A percentile compares a stretch with the other conserved stretches of the same genome.
Evolutionary conservation across 1,139 yeast species (phyloP).

Genomic region (Sugiyamaella neomexicana): DNA sequence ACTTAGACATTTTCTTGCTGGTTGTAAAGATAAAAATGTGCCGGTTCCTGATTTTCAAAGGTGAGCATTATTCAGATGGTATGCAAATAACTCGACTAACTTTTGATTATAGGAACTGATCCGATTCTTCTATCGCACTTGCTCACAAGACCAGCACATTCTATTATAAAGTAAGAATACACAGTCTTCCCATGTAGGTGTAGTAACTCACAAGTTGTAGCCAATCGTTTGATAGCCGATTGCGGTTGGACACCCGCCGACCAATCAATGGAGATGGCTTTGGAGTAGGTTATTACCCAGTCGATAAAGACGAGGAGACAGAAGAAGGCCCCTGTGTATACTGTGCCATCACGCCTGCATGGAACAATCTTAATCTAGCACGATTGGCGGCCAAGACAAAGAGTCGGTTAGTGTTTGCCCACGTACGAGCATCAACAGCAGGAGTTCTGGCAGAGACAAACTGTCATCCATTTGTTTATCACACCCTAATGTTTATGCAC

Average conservation of each 20-base stretch:
- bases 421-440: slow-evolving; percentile 93
- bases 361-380: slow-evolving; percentile 92
- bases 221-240: slow-evolving; percentile 88
- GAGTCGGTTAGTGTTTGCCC: slow-evolving; percentile 84
- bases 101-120: slow-evolving; percentile 60
- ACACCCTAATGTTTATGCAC: slow-evolving; percentile 92
- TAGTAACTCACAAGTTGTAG: slow-evolving; percentile 22
- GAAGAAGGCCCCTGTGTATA: slow-evolving; percentile 74
- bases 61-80: slow-evolving; percentile 24
- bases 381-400: slow-evolving; percentile 84
- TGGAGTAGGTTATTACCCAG: slow-evolving; percentile 88
- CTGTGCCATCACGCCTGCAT: slow-evolving; percentile 88
- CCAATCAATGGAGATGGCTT: slow-evolving; percentile 98
- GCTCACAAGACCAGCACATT: slow-evolving; percentile 92
- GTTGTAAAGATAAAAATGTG: too few relatives aligned
- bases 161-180: slow-evolving; percentile 67
- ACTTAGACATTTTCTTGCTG: too few relatives aligned
- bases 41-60: slow-evolving; percentile 58
- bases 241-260: slow-evolving; percentile 76
- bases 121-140: slow-evolving; percentile 83
- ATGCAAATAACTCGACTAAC: not conserved
- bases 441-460: slow-evolving; percentile 92
- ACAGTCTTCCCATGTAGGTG: too few relatives aligned
- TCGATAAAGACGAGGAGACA: slow-evolving; percentile 49
- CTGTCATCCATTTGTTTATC: slow-evolving; percentile 90